Evolutionary conservation across 108 stramenopile genomes (phyloP), one percentile per base, ranked within the genome.

Genomic region (Licmophora abbreviata): DNA sequence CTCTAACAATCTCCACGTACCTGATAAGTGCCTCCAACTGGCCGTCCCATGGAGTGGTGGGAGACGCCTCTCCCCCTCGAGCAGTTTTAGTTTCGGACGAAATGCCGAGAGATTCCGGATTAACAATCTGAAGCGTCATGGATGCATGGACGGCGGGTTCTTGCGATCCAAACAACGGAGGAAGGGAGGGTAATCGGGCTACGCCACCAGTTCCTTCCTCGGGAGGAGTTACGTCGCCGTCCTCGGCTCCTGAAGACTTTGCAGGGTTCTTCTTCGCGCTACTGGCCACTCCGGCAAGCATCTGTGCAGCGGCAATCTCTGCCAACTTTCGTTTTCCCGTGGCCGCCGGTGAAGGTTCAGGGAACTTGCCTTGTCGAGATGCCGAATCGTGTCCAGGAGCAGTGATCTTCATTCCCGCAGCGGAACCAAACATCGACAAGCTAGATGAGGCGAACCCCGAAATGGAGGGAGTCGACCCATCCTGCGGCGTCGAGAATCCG

Each of bases 331-430:
- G 71, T 62, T 84, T 87, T 4, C 89, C 89, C 54, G 80, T 82
- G 5, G 85, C 89, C 3, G 89, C 89, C 1, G 89, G 89, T 23
- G 80, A 82, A 23, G 89, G 89, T 61, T 88, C 86, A 26, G 86
- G 86, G 51, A 83, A 88, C 24, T 64, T 72, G 8, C 73, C 73
- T 25, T 54, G 37, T 40, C 61, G 47, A 1, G 59, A 47, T 36
- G 71, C 70, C 2, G 64, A 61, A 14, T 71, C 71, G 15, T 67
- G 77, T n/a, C 64, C 71, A 8, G 85, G 85, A 46, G 85, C 81
- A 12, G 58, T 49, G 53, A 87, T 79, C 40, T 73, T 73, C 68
- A 77, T 82, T 11, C 34, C 34, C 12, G 34, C 38, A 5, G 38
- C 15, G 20, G 18, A 18, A 3, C 38, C 20, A 4, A 20, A 15